Evolutionary conservation across 805 yeast genomes (phyloP), one percentile per base, ranked within the genome.

Genomic region (Ogataea naganishii): DNA sequence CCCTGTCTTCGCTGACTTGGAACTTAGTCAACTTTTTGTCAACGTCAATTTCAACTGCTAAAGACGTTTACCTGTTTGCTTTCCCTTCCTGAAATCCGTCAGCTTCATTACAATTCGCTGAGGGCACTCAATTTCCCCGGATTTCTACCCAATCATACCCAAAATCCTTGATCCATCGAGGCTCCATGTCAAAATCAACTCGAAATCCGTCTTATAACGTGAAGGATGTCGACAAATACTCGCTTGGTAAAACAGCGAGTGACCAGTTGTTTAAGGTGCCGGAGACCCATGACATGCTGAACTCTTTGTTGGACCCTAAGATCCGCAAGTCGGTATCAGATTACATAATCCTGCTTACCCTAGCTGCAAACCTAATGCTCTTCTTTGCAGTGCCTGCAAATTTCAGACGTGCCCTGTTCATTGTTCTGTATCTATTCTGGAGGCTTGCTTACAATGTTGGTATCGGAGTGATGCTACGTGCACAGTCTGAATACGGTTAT

Each of bases 201-300:
- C 14, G 17, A 19, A 28, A 20, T 13, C 26, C 26, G 5, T 29
- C 31, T 21, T 37, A 29, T 17, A 40, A 40, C 19, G 14, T 14
- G 13, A 40, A 40, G 25, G 44, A 40, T 29, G 40, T 30, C 14
- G 11, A 15, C 7, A 33, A 37, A 18, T 39, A 39, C 30, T 39
- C 40, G 8, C 50, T 52, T 31, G 74, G 73, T 2, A 62, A 65
- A 35, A 64, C 72, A 19, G 59, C 62, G 37, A 40, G 46, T 10
- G 72, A 70, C 4, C 63, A 52, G 24, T 56, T 66, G 14, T 68
- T 68, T 38, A 43, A 51, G 19, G 69, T 65, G 21, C 81, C 82
- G 1, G 67, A 69, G 41, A 83, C 94, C 18, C 80, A 78, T 44
- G 94, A 83, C 48, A 82, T 83, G 92, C 80, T 83, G 20, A 66